phyloP scores from a whole-genome alignment of 352 stramenopile species.

The Globisporangium megalacanthum region DNA sequence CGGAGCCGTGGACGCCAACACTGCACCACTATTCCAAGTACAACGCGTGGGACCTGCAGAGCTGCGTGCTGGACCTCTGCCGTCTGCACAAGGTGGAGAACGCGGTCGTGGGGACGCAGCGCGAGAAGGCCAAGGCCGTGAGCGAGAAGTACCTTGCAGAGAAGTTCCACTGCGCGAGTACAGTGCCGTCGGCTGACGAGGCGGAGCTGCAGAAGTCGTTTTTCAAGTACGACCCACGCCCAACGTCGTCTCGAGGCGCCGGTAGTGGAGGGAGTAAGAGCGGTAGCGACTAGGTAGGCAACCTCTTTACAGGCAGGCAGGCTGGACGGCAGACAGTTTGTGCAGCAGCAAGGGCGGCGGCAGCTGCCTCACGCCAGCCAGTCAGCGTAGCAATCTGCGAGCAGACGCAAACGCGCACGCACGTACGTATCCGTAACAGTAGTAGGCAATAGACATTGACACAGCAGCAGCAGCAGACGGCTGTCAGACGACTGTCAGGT shows the following conservation, averaged over 20 bases:
- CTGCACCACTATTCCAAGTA: conserved; percentile 76
- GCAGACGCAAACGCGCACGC: neutral
- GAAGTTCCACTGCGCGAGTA: conserved; percentile 55
- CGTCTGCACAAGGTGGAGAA: conserved; percentile 55
- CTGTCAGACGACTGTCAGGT: neutral
- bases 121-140: conserved; percentile 76
- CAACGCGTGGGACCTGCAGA: conserved; percentile 59
- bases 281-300: conserved; percentile 2
- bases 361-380: too few relatives aligned
- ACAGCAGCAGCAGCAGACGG: neutral
- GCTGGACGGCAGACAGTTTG: too few relatives aligned
- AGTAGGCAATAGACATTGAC: neutral
- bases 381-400: neutral
- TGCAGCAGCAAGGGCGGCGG: too few relatives aligned
- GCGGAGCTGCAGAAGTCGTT: conserved; percentile 48
- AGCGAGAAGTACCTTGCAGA: conserved; percentile 78
- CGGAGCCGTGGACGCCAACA: conserved; percentile 69
- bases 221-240: conserved; percentile 11
- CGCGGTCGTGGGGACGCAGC: conserved; percentile 52
- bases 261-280: neutral
- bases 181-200: conserved; percentile 39
- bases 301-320: too few relatives aligned
- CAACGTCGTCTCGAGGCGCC: conserved; percentile 1
- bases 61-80: conserved; percentile 62
- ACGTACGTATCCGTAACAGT: neutral